Conservation (phyloP, 2,329 filamentous ascomycete species). For the Cyphellophora attinorum region DNA sequence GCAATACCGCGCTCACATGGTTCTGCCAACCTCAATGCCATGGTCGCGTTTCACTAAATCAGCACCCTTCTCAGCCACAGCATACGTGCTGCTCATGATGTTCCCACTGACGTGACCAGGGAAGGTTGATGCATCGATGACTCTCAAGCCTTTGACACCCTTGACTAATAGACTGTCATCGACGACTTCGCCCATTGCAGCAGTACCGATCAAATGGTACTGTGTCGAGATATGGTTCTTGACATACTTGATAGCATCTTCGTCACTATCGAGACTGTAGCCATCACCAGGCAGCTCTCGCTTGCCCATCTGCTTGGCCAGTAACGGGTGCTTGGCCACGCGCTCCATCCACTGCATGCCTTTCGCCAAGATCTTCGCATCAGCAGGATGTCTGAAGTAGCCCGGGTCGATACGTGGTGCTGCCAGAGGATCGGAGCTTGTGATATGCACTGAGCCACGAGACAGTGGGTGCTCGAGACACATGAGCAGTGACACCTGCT, state of each 20-base stretch:
- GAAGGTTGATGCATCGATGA: slow-evolving; percentile 28
- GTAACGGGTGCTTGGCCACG: slow-evolving; percentile 8
- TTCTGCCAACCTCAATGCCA: too few relatives aligned
- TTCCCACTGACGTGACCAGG: slow-evolving; percentile 22
- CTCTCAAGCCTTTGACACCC: slow-evolving; percentile 25
- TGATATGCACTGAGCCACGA: slow-evolving; percentile 33
- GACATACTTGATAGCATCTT: slow-evolving; percentile 27
- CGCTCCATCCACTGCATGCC: slow-evolving; percentile 33
- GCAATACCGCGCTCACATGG: too few relatives aligned
- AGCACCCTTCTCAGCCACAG: slow-evolving; percentile 24
- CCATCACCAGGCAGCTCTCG: slow-evolving; percentile 9
- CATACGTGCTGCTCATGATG: slow-evolving; percentile 24
- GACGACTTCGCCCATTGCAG: slow-evolving; percentile 34
- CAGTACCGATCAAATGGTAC: slow-evolving; percentile 34
- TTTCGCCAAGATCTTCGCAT: slow-evolving; percentile 22
- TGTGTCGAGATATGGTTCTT: slow-evolving; percentile 25
- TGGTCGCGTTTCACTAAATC: slow-evolving; percentile 25
- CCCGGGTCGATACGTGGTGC: slow-evolving; percentile 33
- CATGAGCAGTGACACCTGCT: slow-evolving; percentile 12
- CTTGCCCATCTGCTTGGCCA: slow-evolving; percentile 9
- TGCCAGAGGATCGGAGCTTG: slow-evolving; percentile 27
- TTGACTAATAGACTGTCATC: slow-evolving; percentile 27
- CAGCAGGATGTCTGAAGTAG: slow-evolving; percentile 27
- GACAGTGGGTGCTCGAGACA: slow-evolving; percentile 29
- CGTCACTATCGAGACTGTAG: slow-evolving; percentile 9